Evolutionary conservation across 495 filamentous ascomycete species (phyloP).

Genomic region (Staphylotrichum longicolle): DNA sequence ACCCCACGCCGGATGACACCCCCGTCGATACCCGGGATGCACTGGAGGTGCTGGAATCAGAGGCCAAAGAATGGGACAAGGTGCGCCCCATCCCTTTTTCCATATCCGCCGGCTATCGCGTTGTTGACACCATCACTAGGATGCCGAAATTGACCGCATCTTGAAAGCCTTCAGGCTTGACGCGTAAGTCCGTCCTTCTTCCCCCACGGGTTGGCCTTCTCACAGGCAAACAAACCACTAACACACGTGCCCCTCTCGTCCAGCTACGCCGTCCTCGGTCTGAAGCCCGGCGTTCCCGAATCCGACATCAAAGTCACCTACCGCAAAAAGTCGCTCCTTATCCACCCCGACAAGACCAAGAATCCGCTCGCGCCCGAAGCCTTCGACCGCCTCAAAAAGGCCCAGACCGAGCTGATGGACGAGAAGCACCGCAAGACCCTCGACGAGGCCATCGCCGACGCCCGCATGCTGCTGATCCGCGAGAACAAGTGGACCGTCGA

Average conservation of each 20-base stretch:
- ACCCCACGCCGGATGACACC: neutral
- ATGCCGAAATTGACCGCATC: conserved; percentile 95
- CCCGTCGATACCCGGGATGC: conserved; percentile 54
- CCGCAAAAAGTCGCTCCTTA: conserved; percentile 93
- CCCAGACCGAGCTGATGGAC: conserved; percentile 85
- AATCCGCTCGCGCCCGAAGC: conserved; percentile 91
- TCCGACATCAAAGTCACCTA: conserved; percentile 94
- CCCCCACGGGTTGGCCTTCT: neutral
- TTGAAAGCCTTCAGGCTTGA: conserved; percentile 85
- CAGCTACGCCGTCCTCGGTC: conserved; percentile 90
- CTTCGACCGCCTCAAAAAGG: conserved; percentile 95
- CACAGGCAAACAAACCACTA: neutral
- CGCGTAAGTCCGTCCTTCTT: conserved; percentile 57
- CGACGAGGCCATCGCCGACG: conserved; percentile 94
- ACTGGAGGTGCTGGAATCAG: conserved; percentile 78
- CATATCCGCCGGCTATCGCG: neutral
- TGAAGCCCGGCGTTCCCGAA: conserved; percentile 92
- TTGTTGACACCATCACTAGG: conserved; percentile 49
- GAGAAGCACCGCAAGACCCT: conserved; percentile 83
- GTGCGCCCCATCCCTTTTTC: conserved; percentile 29
- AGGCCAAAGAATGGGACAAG: conserved; percentile 89
- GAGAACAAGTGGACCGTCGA: conserved; percentile 91
- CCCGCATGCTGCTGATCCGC: conserved; percentile 88
- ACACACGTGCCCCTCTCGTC: neutral
- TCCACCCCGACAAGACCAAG: conserved; percentile 96